These are phyloP conservation scores for Aspergillus ochraceoroseus DNA, from an alignment of 2,329 filamentous ascomycete genomes.

Conservation along the genomic window DNA sequence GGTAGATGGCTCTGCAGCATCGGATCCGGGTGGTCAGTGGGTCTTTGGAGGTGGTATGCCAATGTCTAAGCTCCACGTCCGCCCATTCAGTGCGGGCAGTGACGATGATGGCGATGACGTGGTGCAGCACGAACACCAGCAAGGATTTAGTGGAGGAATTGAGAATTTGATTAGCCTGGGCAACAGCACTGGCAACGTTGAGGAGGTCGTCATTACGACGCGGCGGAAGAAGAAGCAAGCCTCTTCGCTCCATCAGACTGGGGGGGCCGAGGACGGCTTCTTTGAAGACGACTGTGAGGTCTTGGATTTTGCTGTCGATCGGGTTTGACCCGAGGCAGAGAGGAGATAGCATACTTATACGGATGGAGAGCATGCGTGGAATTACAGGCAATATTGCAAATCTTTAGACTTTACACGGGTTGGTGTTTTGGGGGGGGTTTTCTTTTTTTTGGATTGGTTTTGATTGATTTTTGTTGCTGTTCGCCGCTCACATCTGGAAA, in stretches of 20 bases:
- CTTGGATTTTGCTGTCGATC: constrained; percentile 70
- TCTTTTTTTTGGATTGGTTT: too few species aligned
- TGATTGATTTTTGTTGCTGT: constrained; percentile 6
- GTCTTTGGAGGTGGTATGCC: constrained; percentile 52
- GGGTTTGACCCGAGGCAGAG: constrained; percentile 40
- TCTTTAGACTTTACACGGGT: constrained; percentile 22
- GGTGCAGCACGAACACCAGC: constrained; percentile 27
- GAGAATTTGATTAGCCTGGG: constrained; percentile 50
- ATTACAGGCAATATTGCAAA: constrained; percentile 20
- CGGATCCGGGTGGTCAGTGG: constrained; percentile 42
- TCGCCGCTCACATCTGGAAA: constrained; percentile 3
- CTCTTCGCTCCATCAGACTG: constrained; percentile 31
- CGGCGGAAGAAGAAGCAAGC: constrained; percentile 57
- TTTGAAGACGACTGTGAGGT: constrained; percentile 93
- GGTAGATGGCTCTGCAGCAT: constrained; percentile 41
- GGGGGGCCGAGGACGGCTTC: constrained; percentile 61
- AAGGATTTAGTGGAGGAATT: constrained; percentile 40
- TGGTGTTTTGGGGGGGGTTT: constrained; percentile 15
- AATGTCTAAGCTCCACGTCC: constrained; percentile 45
- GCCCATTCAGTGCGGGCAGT: constrained; percentile 41
- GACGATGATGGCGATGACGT: constrained; percentile 38
- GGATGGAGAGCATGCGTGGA: constrained; percentile 4
- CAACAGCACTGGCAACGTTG: constrained; percentile 55
- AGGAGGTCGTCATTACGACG: constrained; percentile 79
- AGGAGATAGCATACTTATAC: constrained; percentile 7